Evolutionary conservation across 495 filamentous ascomycete species (phyloP).

Genomic region (Tetracladium marchalianum): DNA sequence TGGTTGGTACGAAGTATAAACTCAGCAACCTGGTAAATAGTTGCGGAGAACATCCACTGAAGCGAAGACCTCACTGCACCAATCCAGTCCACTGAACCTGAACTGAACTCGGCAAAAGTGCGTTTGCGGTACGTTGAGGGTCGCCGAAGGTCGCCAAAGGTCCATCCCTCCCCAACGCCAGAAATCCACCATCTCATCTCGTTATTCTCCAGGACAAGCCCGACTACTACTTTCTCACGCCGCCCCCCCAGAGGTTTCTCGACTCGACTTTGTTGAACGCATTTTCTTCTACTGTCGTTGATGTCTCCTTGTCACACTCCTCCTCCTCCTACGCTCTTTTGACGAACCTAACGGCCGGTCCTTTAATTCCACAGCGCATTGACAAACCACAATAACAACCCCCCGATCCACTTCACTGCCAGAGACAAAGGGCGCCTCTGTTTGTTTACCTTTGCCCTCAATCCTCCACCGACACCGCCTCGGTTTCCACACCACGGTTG

Average conservation of each 20-base stretch:
- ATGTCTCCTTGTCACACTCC: conserved; percentile 15
- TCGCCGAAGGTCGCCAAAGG: conserved; percentile 9
- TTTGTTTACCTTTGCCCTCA: conserved; percentile 9
- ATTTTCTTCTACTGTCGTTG: too few relatives aligned
- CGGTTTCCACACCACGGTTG: not conserved
- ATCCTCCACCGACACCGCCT: conserved; percentile 7
- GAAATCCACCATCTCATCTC: conserved; percentile 2
- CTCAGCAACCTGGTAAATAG: too few relatives aligned
- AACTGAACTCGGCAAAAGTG: not conserved
- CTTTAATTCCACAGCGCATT: conserved; percentile 2
- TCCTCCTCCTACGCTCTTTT: conserved; percentile 9
- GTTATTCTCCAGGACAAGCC: not conserved
- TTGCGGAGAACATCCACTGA: too few relatives aligned
- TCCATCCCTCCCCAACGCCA: conserved; percentile 9
- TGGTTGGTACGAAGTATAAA: too few relatives aligned
- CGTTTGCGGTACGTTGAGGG: not conserved
- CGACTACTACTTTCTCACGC: too few relatives aligned
- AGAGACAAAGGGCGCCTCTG: conserved; percentile 4
- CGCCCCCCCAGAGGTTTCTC: too few relatives aligned
- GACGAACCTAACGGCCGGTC: conserved; percentile 3
- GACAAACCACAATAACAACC: conserved; percentile 1
- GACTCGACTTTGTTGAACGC: too few relatives aligned
- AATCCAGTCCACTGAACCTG: conserved; percentile 1
- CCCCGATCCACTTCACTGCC: not conserved
- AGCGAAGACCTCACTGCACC: not conserved